Percentiles rank a stretch among this genome's conserved stretches.
These are phyloP conservation scores for Populus trichocarpa DNA, from an alignment of 441 rosid species.

Conservation along the genomic window DNA sequence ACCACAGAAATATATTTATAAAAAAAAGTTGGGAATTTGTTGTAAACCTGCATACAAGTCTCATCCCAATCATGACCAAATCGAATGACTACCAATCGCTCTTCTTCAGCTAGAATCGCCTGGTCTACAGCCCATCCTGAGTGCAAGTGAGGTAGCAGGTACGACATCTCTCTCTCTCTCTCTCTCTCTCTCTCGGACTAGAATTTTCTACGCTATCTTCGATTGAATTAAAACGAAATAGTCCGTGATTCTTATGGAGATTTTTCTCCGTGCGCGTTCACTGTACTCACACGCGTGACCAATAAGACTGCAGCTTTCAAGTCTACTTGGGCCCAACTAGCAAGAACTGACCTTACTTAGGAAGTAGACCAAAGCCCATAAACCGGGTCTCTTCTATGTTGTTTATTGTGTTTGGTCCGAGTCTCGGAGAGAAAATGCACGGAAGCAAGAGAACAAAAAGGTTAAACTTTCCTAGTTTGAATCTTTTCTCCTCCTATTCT, in stretches of 20 bases:
- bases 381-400: no score
- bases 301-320: background rate
- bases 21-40: background rate
- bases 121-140: slow-evolving; percentile 96
- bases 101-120: slow-evolving; percentile 83
- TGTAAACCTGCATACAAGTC: slow-evolving; percentile 80
- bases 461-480: no score
- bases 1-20: background rate
- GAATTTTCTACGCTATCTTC: no score
- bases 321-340: background rate
- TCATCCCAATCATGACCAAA: slow-evolving; percentile 98
- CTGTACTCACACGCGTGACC: background rate
- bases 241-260: no score
- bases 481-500: no score
- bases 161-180: slow-evolving; percentile 44
- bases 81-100: slow-evolving; percentile 77
- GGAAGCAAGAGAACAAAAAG: no score
- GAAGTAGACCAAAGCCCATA: background rate
- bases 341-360: background rate
- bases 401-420: no score
- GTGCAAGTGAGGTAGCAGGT: slow-evolving; percentile 80
- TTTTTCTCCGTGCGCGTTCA: background rate
- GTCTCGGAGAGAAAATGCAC: no score
- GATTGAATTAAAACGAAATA: no score
- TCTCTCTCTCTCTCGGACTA: no score